Conservation (phyloP, 306 rosid species). For the Vicia sativa region DNA sequence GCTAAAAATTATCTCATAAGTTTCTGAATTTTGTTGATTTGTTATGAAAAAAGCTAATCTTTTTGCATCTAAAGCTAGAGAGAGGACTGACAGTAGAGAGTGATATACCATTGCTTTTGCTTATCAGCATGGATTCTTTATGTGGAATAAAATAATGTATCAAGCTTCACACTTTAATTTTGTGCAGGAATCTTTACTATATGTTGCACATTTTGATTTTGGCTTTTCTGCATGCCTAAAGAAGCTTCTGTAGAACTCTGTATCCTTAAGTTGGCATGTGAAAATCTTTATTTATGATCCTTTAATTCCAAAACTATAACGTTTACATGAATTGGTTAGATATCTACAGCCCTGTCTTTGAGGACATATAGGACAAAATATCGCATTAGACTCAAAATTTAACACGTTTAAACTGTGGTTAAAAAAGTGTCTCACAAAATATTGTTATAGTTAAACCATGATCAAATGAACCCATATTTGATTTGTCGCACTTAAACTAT, state of each 20-base stretch:
- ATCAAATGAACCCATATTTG: too few relatives aligned
- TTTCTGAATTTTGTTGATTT: constrained; percentile 48
- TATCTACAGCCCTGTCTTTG: too few relatives aligned
- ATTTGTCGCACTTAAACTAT: too few relatives aligned
- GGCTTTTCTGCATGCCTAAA: constrained; percentile 18
- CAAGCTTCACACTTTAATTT: constrained; percentile 26
- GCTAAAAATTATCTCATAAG: constrained; percentile 26
- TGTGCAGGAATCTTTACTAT: constrained; percentile 22
- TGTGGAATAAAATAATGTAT: constrained; percentile 43
- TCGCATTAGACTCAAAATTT: too few relatives aligned
- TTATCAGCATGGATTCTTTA: constrained; percentile 38
- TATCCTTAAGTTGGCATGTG: constrained; percentile 6
- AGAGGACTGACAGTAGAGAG: constrained; percentile 33
- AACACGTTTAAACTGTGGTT: too few relatives aligned
- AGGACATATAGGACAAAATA: too few relatives aligned
- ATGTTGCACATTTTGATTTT: constrained; percentile 17
- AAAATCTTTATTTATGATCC: background rate
- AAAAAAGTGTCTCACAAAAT: too few relatives aligned
- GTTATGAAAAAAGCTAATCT: constrained; percentile 45
- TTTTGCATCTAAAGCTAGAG: constrained; percentile 42
- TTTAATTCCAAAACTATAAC: background rate
- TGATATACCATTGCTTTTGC: constrained; percentile 44
- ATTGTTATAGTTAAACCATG: too few relatives aligned
- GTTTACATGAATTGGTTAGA: background rate
- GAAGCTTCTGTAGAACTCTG: background rate